A percentile compares a stretch with the other conserved stretches of the same genome.
phyloP scores from a whole-genome alignment of 768 basidiomycete species.

The Tephrocybe sp. region DNA sequence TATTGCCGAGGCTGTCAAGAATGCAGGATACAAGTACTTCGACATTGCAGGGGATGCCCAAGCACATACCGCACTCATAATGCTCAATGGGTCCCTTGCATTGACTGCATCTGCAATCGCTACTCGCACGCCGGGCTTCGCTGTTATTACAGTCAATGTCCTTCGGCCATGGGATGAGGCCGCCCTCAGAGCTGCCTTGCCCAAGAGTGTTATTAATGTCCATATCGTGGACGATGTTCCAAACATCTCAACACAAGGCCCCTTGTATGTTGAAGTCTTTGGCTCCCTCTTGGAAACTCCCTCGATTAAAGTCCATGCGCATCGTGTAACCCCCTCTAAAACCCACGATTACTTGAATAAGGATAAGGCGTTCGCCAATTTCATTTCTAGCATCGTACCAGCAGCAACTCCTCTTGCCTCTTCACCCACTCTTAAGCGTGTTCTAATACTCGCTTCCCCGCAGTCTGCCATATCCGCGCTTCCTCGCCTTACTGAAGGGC shows the following conservation, averaged over 20 bases:
- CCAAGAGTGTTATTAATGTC: conserved; percentile 52
- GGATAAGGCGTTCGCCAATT: conserved; percentile 41
- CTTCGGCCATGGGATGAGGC: conserved; percentile 79
- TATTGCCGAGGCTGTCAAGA: conserved; percentile 47
- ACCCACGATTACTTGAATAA: conserved; percentile 48
- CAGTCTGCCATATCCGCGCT: conserved; percentile 53
- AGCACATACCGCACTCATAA: conserved; percentile 65
- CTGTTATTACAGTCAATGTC: conserved; percentile 72
- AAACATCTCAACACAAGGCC: conserved; percentile 55
- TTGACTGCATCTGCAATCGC: conserved; percentile 54
- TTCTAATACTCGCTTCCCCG: conserved; percentile 66
- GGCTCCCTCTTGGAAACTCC: conserved; percentile 45
- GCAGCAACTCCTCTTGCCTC: conserved; percentile 37
- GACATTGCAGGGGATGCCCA: conserved; percentile 66
- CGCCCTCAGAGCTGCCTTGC: conserved; percentile 58
- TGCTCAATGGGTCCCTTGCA: conserved; percentile 78
- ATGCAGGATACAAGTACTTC: conserved; percentile 72
- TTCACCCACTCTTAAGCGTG: conserved; percentile 50
- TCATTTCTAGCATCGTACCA: conserved; percentile 32
- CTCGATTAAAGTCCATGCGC: conserved; percentile 44
- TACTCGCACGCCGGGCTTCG: conserved; percentile 45
- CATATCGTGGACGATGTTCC: conserved; percentile 82
- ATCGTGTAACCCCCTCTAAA: conserved; percentile 57
- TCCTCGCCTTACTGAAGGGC: conserved; percentile 53
- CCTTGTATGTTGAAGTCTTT: conserved; percentile 72